A percentile compares a stretch with the other conserved stretches of the same genome.
These are phyloP conservation scores for Gynostemma pentaphyllum DNA, from an alignment of 306 rosid genomes.

Conservation along the genomic window DNA sequence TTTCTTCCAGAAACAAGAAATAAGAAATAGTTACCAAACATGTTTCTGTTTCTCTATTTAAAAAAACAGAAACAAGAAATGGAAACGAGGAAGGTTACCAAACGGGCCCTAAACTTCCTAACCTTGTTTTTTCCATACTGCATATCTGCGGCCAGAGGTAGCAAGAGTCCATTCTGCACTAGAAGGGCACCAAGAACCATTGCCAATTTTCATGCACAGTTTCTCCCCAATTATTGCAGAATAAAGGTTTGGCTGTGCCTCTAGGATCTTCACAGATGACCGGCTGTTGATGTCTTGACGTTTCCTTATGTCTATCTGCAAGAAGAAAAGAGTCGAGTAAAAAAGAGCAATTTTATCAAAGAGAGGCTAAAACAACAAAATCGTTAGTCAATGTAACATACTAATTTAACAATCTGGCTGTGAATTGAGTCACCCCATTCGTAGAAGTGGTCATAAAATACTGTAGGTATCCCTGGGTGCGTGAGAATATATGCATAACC, in stretches of 20 bases:
- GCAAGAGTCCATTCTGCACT: slow-evolving; percentile 73
- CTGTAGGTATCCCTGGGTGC: slow-evolving; percentile 87
- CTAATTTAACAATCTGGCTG: slow-evolving; percentile 74
- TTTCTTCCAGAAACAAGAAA: too few species aligned
- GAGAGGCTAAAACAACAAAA: not conserved
- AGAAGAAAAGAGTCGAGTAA: slow-evolving; percentile 10
- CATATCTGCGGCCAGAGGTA: slow-evolving; percentile 61
- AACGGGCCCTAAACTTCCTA: not conserved
- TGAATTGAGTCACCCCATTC: slow-evolving; percentile 54
- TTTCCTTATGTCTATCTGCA: slow-evolving; percentile 70
- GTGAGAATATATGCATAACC: slow-evolving; percentile 85
- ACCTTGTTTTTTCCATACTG: slow-evolving; percentile 63
- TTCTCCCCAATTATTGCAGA: slow-evolving; percentile 73
- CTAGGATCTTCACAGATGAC: slow-evolving; percentile 56
- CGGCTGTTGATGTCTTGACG: slow-evolving; percentile 65
- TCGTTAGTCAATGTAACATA: slow-evolving; percentile 15
- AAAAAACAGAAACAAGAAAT: too few species aligned
- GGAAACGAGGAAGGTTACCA: not conserved
- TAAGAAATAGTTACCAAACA: too few species aligned
- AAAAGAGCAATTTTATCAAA: not conserved
- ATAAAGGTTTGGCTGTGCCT: slow-evolving; percentile 68
- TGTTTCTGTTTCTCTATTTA: too few species aligned
- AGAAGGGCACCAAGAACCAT: slow-evolving; percentile 74
- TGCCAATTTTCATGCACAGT: slow-evolving; percentile 83
- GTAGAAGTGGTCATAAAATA: slow-evolving; percentile 82